Evolutionary conservation across 805 yeast genomes (phyloP).

Genomic region (Suhomyces pyralidae): DNA sequence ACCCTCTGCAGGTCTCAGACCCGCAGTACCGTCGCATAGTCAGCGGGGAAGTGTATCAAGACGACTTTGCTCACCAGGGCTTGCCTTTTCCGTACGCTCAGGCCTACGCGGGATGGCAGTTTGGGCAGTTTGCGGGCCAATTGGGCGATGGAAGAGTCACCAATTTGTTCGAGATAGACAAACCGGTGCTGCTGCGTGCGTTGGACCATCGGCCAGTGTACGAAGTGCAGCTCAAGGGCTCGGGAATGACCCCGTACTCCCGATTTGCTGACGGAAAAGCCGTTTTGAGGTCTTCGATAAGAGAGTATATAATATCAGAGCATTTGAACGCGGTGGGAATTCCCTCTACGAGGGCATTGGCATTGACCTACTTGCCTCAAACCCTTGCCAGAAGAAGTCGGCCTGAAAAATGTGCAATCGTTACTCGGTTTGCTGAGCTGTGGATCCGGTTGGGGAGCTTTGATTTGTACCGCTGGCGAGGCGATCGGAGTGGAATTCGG

Average conservation of each 20-base stretch:
- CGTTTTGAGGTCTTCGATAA: conserved; percentile 77
- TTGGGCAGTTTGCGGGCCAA: conserved; percentile 96
- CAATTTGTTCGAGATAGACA: conserved; percentile 64
- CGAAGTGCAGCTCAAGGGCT: conserved; percentile 85
- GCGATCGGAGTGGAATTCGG: conserved; percentile 61
- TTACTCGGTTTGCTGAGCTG: conserved; percentile 74
- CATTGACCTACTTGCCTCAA: conserved; percentile 68
- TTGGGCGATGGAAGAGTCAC: conserved; percentile 93
- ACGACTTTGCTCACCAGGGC: conserved; percentile 15
- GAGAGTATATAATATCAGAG: conserved; percentile 87
- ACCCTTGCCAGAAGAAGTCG: conserved; percentile 71
- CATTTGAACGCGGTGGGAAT: conserved; percentile 75
- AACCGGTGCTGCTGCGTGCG: neutral
- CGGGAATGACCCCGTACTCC: conserved; percentile 88
- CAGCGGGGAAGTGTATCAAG: conserved; percentile 51
- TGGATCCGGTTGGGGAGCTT: conserved; percentile 91
- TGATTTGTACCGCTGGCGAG: conserved; percentile 74
- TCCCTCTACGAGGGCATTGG: conserved; percentile 81
- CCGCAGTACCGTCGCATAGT: conserved; percentile 52
- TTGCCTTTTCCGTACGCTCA: conserved; percentile 77
- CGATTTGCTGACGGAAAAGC: conserved; percentile 98
- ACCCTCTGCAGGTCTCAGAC: conserved; percentile 33
- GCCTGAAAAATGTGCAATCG: conserved; percentile 80
- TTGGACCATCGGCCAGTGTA: conserved; percentile 36
- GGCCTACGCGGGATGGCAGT: conserved; percentile 94